Conservation (phyloP, 2,329 filamentous ascomycete species). For the Helminthosporium solani region DNA sequence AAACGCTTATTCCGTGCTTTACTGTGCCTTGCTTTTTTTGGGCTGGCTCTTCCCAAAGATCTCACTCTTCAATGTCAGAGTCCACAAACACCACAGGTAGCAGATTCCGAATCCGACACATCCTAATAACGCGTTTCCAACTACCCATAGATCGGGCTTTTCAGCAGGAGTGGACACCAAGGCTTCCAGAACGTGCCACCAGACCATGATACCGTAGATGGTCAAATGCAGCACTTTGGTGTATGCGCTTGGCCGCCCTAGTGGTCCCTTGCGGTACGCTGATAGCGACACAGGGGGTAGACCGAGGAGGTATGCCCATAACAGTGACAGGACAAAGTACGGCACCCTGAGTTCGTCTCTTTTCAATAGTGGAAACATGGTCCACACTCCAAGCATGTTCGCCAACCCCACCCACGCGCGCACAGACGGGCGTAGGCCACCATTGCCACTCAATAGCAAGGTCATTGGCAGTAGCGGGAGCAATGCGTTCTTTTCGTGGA, state of each 20-base stretch:
- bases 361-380: conserved; percentile 86
- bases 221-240: conserved; percentile 70
- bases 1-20: conserved; percentile 8
- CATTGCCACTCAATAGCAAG: conserved; percentile 73
- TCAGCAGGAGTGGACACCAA: conserved; percentile 65
- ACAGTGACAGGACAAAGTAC: conserved; percentile 77
- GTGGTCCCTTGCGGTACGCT: conserved; percentile 58
- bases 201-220: conserved; percentile 76
- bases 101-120: conserved; percentile 82
- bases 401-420: conserved; percentile 95
- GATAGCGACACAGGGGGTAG: conserved; percentile 75
- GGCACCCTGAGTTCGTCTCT: conserved; percentile 82
- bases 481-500: conserved; percentile 96
- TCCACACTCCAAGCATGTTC: conserved; percentile 87
- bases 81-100: conserved; percentile 88
- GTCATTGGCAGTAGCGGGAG: conserved; percentile 94
- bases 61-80: conserved; percentile 61
- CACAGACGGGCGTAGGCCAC: conserved; percentile 72
- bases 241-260: conserved; percentile 52
- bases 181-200: conserved; percentile 77
- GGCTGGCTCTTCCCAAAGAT: conserved; percentile 23
- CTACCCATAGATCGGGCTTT: conserved; percentile 94
- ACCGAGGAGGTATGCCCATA: conserved; percentile 91
- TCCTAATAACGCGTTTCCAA: conserved; percentile 84
- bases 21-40: conserved; percentile 45